Conservation (phyloP, 345 rosid genomes). For the Eucalyptus fibrosa region DNA sequence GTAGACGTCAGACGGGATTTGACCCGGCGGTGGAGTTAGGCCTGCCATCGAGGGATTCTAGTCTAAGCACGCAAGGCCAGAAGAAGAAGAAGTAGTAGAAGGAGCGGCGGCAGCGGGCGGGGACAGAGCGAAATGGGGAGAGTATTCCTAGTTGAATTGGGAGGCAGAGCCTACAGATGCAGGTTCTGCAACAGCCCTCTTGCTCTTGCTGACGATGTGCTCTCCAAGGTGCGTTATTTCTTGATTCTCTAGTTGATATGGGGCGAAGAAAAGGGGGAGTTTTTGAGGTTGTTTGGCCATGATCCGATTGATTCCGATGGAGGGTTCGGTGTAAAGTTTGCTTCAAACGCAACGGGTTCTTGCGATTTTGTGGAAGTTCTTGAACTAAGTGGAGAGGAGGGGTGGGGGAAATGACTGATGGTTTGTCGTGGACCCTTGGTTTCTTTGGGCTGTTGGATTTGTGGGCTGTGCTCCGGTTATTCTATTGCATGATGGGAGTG, state of each 20-base stretch:
- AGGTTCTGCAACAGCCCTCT: constrained; percentile 19
- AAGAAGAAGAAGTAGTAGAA: background rate
- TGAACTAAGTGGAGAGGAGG: background rate
- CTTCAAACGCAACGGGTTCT: background rate
- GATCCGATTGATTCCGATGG: background rate
- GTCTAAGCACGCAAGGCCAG: background rate
- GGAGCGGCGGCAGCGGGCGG: background rate
- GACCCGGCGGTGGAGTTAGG: background rate
- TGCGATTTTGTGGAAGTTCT: background rate
- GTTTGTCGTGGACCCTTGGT: background rate
- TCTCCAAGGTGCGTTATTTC: constrained; percentile 10
- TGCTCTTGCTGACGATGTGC: constrained; percentile 22
- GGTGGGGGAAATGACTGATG: background rate
- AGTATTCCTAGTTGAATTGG: constrained; percentile 17
- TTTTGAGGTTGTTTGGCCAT: background rate
- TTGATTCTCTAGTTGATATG: background rate
- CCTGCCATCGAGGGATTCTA: background rate
- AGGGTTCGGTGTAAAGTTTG: background rate
- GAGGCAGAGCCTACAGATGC: constrained; percentile 16
- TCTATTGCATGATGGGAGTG: background rate
- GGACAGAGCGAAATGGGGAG: constrained; percentile 13
- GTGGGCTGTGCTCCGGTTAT: background rate
- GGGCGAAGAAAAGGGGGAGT: background rate
- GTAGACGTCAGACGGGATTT: background rate
- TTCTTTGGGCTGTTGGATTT: background rate